Evolutionary conservation across 2,329 filamentous ascomycete genomes (phyloP).

Genomic region (Macrophomina pseudophaseolina): DNA sequence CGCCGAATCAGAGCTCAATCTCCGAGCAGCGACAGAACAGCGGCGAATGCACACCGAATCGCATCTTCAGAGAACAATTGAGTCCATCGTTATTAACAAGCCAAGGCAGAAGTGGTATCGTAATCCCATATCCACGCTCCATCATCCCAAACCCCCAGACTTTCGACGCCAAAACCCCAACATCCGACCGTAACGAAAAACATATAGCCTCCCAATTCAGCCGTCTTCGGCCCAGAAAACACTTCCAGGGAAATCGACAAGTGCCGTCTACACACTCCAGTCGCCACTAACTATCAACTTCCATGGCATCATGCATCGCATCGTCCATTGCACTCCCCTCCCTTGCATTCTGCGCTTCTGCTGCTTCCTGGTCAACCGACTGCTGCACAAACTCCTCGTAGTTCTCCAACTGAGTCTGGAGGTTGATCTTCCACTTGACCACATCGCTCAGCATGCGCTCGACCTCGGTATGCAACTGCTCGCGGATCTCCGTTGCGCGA

Average conservation of each 20-base stretch:
- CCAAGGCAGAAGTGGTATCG: slow-evolving; percentile 22
- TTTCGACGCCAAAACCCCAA: slow-evolving; percentile 4
- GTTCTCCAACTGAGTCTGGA: slow-evolving; percentile 90
- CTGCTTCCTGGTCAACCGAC: slow-evolving; percentile 74
- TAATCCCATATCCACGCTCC: slow-evolving; percentile 16
- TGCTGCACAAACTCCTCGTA: slow-evolving; percentile 94
- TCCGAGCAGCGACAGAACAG: not conserved
- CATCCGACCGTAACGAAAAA: not conserved
- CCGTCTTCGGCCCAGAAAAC: not conserved
- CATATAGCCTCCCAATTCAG: not conserved
- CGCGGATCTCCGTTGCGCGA: slow-evolving; percentile 80
- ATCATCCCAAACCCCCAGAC: not conserved
- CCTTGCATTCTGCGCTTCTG: slow-evolving; percentile 46
- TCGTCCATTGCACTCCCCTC: slow-evolving; percentile 32
- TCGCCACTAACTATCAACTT: not conserved
- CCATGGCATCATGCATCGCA: slow-evolving; percentile 32
- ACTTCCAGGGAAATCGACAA: slow-evolving; percentile 7
- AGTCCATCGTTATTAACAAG: slow-evolving; percentile 9
- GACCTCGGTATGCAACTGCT: slow-evolving; percentile 96
- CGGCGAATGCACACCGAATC: not conserved
- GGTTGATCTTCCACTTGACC: slow-evolving; percentile 97
- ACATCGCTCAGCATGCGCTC: slow-evolving; percentile 96
- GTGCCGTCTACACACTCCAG: not conserved
- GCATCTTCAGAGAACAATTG: not conserved
- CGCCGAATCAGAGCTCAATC: not conserved